Base-by-base conservation (phyloP, 176 grass and related monocot genomes). In the Carex pumila region DNA sequence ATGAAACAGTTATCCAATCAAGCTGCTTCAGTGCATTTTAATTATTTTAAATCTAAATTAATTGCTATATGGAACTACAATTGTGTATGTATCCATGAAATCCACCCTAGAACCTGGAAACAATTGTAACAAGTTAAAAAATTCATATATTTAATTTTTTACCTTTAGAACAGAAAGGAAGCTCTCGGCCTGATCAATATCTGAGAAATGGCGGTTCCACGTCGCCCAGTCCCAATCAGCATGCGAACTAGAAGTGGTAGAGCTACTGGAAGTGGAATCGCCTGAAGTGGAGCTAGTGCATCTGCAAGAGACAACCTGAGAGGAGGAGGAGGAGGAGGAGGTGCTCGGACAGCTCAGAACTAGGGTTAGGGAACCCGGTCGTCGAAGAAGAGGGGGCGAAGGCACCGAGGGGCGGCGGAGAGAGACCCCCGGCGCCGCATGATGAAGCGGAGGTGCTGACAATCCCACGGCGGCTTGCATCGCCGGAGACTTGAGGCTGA, bases 191-290 rank as follows among this genome's bases (percentile, higher is more conserved):
- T 91, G 96, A 59, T 93, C 93, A 62, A 88, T 92, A 70, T 95
- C 91, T 11, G 90, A 89, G 86, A 98, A 95, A 87, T 98, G 93
- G 18, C 88, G 88, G 75, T 65, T 98, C 93, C 96, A 98, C 7
- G 90, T 88, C 49, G 80, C 80, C 96, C 96, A 95, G 45, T 95
- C 96, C 96, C 93, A 93, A 39, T 92, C 82, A 12, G 61, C 21
- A n/a, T 63, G 47, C 3, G 62, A 57, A 52, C n/a, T 39, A 21
- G 30, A 43, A 14, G 32, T 17, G 8, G 67, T 53, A 56, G 18
- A 53, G 6, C 36, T 25, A 13, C 50, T 32, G 5, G 47, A 15
- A 25, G 32, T 14, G 21, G 80, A 60, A 11, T 29, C 9, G 29
- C 10, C 47, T 11, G 47, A 50, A 11, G 47, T 50, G 47, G 47